Conservation (phyloP, 2,329 filamentous ascomycete genomes). For the Xylaria sp. region DNA sequence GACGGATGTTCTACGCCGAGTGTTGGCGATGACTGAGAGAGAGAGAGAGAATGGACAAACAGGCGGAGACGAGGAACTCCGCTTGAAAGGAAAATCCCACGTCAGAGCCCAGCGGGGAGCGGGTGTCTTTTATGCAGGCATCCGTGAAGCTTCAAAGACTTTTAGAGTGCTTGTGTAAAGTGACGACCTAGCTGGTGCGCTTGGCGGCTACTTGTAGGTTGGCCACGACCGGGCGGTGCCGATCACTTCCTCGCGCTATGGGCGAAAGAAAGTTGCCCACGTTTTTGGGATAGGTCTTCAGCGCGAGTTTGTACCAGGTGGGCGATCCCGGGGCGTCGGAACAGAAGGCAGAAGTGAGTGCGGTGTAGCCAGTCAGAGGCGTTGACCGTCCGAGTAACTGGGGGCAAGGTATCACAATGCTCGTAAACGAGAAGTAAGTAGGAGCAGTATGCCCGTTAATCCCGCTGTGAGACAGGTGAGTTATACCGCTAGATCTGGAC, state of each 20-base stretch:
- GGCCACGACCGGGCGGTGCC: slow-evolving; percentile 18
- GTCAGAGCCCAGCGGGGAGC: slow-evolving; percentile 36
- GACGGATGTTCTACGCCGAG: slow-evolving; percentile 11
- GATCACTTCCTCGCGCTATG: slow-evolving; percentile 25
- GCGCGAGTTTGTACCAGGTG: slow-evolving; percentile 23
- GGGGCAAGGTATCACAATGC: slow-evolving; percentile 37
- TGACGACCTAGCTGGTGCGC: slow-evolving; percentile 25
- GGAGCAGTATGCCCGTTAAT: slow-evolving; percentile 14
- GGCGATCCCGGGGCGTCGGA: slow-evolving; percentile 26
- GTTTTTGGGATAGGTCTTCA: slow-evolving; percentile 24
- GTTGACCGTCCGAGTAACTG: slow-evolving; percentile 6
- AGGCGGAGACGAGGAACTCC: slow-evolving; percentile 32
- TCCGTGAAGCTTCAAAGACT: slow-evolving; percentile 35
- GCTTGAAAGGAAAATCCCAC: slow-evolving; percentile 25
- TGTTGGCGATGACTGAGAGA: slow-evolving; percentile 21
- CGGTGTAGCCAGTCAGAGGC: slow-evolving; percentile 29
- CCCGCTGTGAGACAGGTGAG: not conserved
- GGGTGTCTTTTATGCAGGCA: slow-evolving; percentile 44
- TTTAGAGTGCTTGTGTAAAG: slow-evolving; percentile 24
- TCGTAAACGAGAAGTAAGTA: slow-evolving; percentile 40
- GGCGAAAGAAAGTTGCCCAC: slow-evolving; percentile 33
- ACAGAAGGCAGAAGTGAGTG: slow-evolving; percentile 23
- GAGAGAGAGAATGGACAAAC: slow-evolving; percentile 15
- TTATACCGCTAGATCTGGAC: not conserved
- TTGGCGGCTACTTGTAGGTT: slow-evolving; percentile 35